Percentiles rank a stretch among this genome's conserved stretches.
Conservation (phyloP, 306 rosid genomes). For the Cicer yamashitae region DNA sequence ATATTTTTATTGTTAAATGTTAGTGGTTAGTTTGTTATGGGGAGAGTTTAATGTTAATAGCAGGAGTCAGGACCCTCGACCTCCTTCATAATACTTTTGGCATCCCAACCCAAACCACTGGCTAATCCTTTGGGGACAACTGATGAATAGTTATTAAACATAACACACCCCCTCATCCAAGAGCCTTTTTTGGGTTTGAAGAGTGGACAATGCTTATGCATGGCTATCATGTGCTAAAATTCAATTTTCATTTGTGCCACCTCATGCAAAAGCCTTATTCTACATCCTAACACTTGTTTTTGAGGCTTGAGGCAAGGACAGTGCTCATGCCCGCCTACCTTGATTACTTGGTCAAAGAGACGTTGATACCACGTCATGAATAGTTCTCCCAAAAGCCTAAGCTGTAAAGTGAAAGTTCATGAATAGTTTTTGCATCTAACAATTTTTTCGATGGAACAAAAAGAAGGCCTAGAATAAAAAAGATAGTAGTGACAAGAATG, state of each 20-base stretch:
- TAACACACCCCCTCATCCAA: neutral
- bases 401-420: neutral
- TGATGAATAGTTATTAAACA: neutral
- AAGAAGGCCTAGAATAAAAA: neutral
- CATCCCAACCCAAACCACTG: no score
- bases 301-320: constrained; percentile 16
- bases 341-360: constrained; percentile 8
- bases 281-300: neutral
- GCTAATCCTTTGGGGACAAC: neutral
- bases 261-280: neutral
- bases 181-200: neutral
- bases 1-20: no score
- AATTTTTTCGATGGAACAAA: neutral
- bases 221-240: neutral
- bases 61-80: no score
- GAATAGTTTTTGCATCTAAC: constrained; percentile 11
- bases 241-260: neutral
- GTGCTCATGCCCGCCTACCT: neutral
- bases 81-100: no score
- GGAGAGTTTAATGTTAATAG: no score
- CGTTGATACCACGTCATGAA: neutral
- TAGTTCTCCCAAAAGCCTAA: neutral
- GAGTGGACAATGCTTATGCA: neutral
- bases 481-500: constrained; percentile 18
- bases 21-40: no score